phyloP scores from a whole-genome alignment of 169 alveolate species.

The Plasmodium gallinaceum region DNA sequence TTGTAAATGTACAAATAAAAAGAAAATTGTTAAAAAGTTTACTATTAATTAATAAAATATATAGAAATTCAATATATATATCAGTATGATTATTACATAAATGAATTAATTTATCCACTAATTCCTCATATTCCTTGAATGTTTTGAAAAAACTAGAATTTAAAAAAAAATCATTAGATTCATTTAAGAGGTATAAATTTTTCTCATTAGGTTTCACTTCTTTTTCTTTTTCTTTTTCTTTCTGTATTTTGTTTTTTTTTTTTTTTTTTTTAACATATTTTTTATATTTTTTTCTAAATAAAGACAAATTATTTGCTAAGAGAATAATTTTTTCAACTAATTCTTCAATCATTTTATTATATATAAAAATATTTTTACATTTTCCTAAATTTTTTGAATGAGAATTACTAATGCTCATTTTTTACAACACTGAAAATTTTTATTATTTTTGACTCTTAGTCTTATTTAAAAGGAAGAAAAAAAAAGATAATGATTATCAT shows the following conservation, averaged over 20 bases:
- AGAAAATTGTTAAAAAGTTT: constrained; percentile 42
- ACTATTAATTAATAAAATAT: constrained; percentile 43
- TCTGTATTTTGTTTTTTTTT: background rate
- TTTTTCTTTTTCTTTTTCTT: constrained; percentile 1
- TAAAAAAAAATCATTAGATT: background rate
- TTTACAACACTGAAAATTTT: background rate
- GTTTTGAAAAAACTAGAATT: background rate
- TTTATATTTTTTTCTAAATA: constrained; percentile 32
- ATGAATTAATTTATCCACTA: constrained; percentile 10
- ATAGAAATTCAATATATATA: constrained; percentile 50
- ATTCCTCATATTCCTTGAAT: constrained; percentile 20
- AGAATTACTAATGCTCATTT: background rate
- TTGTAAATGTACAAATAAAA: constrained; percentile 28
- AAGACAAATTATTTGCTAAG: constrained; percentile 17
- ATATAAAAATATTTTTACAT: constrained; percentile 18
- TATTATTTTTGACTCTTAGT: background rate
- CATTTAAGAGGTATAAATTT: background rate
- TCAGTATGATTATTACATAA: constrained; percentile 28
- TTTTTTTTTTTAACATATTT: constrained; percentile 17
- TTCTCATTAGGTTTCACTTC: background rate
- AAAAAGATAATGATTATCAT: no score
- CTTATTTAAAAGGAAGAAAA: no score
- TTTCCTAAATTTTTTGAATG: no score
- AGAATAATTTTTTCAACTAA: constrained; percentile 4
- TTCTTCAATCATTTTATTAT: constrained; percentile 15